These are phyloP conservation scores for Hibiscus tridactylites DNA, from an alignment of 345 rosid genomes.

Conservation along the genomic window DNA sequence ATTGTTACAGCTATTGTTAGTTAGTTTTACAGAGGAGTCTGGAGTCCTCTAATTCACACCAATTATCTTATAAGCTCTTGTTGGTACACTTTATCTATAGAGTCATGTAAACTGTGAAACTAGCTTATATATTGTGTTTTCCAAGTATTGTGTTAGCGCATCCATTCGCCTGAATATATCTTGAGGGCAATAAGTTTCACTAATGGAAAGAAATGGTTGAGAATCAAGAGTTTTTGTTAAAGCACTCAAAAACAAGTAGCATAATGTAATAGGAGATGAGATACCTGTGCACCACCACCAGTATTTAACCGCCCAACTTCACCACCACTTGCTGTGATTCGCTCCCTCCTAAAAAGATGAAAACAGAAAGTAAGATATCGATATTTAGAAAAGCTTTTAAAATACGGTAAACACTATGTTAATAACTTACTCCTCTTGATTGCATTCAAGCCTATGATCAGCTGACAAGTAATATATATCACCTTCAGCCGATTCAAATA, in stretches of 20 bases:
- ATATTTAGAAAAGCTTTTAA: constrained; percentile 5
- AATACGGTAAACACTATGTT: constrained; percentile 1
- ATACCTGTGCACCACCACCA: constrained; percentile 98
- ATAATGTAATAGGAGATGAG: constrained; percentile 11
- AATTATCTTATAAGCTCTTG: background rate
- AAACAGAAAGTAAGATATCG: constrained; percentile 8
- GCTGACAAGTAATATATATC: constrained; percentile 79
- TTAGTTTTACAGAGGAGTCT: background rate
- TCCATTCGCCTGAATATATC: background rate
- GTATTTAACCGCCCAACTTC: constrained; percentile 97
- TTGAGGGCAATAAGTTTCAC: background rate
- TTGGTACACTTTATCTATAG: background rate
- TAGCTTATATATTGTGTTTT: constrained; percentile 1
- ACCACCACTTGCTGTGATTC: constrained; percentile 91
- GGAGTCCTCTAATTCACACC: background rate
- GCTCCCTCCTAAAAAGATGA: constrained; percentile 60
- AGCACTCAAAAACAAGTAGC: constrained; percentile 2
- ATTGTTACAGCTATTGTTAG: background rate
- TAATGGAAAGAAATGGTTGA: background rate
- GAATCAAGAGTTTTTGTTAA: background rate
- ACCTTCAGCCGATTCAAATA: constrained; percentile 95
- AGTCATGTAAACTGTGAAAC: background rate
- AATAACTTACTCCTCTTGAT: constrained; percentile 77
- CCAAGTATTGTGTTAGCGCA: background rate
- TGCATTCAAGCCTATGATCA: constrained; percentile 93